phyloP scores from a whole-genome alignment of 768 basidiomycete genomes.

The Trametes coccinea region DNA sequence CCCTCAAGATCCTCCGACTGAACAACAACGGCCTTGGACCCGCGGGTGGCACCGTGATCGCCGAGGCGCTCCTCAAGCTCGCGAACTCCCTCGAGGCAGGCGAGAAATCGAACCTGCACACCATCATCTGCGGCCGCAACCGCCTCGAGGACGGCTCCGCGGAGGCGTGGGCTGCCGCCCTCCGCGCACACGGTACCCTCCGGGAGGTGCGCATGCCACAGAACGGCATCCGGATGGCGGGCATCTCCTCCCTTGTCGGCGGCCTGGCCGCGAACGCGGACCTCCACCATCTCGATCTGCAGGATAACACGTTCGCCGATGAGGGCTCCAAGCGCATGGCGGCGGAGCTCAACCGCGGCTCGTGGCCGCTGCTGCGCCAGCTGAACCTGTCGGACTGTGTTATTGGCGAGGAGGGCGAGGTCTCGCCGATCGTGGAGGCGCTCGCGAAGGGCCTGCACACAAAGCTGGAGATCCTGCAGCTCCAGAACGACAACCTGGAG shows the following conservation, averaged over 20 bases:
- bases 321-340: constrained; percentile 59
- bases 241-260: constrained; percentile 73
- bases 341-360: constrained; percentile 48
- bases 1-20: constrained; percentile 81
- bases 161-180: constrained; percentile 80
- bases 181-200: constrained; percentile 79
- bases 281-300: constrained; percentile 81
- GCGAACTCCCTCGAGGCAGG: constrained; percentile 66
- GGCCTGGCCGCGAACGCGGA: constrained; percentile 69
- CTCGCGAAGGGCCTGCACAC: constrained; percentile 71
- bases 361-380: constrained; percentile 71
- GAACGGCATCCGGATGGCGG: constrained; percentile 95
- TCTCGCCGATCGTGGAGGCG: constrained; percentile 61
- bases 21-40: constrained; percentile 98
- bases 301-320: constrained; percentile 85
- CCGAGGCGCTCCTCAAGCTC: constrained; percentile 78
- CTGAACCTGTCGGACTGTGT: constrained; percentile 94
- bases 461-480: constrained; percentile 70
- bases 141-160: constrained; percentile 93
- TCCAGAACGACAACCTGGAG: constrained; percentile 94
- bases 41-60: constrained; percentile 81
- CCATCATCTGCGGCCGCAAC: constrained; percentile 92
- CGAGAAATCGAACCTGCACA: constrained; percentile 68
- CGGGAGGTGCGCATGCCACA: constrained; percentile 92
- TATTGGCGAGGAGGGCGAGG: constrained; percentile 77